Percentiles rank a stretch among this genome's conserved stretches.
phyloP scores from a whole-genome alignment of 148 eudicot genomes.

The Vaccinium darrowii region DNA sequence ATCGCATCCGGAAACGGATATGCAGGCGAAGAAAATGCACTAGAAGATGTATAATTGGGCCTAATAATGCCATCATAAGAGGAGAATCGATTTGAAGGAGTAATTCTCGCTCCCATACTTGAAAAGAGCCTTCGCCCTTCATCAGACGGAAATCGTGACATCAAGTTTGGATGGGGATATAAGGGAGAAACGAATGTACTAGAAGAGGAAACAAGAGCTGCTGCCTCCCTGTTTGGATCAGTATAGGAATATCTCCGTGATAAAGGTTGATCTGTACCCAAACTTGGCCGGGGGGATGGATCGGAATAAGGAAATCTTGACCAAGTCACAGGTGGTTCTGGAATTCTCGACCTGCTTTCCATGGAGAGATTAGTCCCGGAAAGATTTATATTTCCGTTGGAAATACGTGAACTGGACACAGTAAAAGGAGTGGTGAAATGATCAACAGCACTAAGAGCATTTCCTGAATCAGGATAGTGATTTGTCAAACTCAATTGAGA shows the following conservation, averaged over 20 bases:
- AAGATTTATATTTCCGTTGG: constrained; percentile 18
- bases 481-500: constrained; percentile 24
- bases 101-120: constrained; percentile 26
- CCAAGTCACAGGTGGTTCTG: constrained; percentile 18
- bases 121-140: constrained; percentile 23
- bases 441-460: constrained; percentile 16
- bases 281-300: constrained; percentile 24
- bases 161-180: constrained; percentile 28
- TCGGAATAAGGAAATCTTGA: constrained; percentile 19
- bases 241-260: constrained; percentile 19
- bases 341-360: constrained; percentile 16
- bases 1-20: constrained; percentile 29
- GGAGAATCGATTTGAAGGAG: constrained; percentile 20
- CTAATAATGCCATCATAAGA: not conserved
- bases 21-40: constrained; percentile 20
- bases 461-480: constrained; percentile 22
- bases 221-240: constrained; percentile 26
- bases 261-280: constrained; percentile 23
- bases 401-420: constrained; percentile 24
- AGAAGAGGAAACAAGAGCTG: constrained; percentile 19
- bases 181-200: constrained; percentile 23
- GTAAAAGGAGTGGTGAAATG: constrained; percentile 24
- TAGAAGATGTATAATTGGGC: constrained; percentile 10
- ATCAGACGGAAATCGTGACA: constrained; percentile 25
- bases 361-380: constrained; percentile 12